These are phyloP conservation scores for Scolecobasidium constrictum DNA, from an alignment of 2,329 filamentous ascomycete genomes.

Conservation along the genomic window DNA sequence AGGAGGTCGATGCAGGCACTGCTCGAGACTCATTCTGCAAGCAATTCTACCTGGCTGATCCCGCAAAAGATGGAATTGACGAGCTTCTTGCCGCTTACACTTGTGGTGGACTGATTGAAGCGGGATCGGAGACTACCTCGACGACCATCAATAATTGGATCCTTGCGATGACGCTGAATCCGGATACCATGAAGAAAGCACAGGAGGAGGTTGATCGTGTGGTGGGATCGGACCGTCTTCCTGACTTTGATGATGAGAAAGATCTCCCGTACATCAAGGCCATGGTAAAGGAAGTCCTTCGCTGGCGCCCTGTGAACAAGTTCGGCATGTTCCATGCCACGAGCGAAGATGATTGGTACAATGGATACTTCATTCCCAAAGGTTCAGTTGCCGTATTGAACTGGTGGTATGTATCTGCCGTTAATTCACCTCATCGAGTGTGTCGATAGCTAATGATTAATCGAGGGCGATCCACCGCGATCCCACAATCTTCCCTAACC, in stretches of 20 bases:
- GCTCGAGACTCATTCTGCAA: constrained; percentile 23
- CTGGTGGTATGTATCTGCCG: constrained; percentile 22
- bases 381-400: constrained; percentile 24
- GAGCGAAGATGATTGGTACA: constrained; percentile 23
- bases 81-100: constrained; percentile 24
- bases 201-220: constrained; percentile 37
- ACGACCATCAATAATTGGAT: constrained; percentile 14
- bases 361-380: constrained; percentile 30
- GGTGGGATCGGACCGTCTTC: constrained; percentile 35
- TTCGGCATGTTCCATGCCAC: constrained; percentile 22
- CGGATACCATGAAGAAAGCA: constrained; percentile 36
- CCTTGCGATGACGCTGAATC: constrained; percentile 42
- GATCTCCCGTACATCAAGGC: constrained; percentile 26
- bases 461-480: constrained; percentile 24
- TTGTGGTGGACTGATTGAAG: constrained; percentile 23
- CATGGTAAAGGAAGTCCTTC: constrained; percentile 32
- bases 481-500: constrained; percentile 17
- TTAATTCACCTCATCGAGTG: constrained; percentile 2
- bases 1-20: constrained; percentile 19
- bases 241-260: constrained; percentile 34
- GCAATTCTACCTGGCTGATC: constrained; percentile 22
- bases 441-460: background rate
- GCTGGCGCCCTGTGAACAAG: constrained; percentile 21
- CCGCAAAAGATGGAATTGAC: constrained; percentile 21
- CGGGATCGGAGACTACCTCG: constrained; percentile 19